Evolutionary conservation across 768 basidiomycete species (phyloP).

Genomic region (Kwoniella newhampshirensis): DNA sequence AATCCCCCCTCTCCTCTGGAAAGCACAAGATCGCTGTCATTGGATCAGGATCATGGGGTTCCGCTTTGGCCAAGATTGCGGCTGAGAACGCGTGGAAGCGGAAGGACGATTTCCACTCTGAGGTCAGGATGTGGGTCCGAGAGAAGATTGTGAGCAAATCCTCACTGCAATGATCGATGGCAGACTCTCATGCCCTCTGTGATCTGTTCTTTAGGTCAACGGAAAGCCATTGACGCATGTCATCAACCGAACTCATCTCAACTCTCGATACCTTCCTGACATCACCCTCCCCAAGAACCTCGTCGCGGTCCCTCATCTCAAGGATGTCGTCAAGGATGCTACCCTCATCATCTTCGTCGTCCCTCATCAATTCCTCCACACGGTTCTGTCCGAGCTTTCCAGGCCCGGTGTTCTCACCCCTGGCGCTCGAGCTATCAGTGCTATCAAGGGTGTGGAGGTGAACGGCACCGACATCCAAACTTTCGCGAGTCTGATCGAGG

Average conservation of each 20-base stretch:
- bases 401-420: conserved; percentile 45
- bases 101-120: conserved; percentile 54
- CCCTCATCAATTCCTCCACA: conserved; percentile 55
- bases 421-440: conserved; percentile 54
- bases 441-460: conserved; percentile 59
- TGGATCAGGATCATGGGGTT: conserved; percentile 55
- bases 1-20: conserved; percentile 45
- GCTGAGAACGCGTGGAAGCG: conserved; percentile 50
- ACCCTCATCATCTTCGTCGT: conserved; percentile 56
- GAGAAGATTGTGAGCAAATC: conserved; percentile 54
- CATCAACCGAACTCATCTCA: conserved; percentile 57
- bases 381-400: conserved; percentile 43
- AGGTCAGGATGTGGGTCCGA: conserved; percentile 57
- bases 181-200: too few relatives aligned
- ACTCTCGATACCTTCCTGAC: conserved; percentile 56
- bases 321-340: conserved; percentile 56
- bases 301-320: conserved; percentile 54
- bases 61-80: conserved; percentile 55
- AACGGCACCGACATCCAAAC: conserved; percentile 55
- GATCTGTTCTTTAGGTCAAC: conserved; percentile 38
- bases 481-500: conserved; percentile 56
- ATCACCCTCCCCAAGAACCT: conserved; percentile 55
- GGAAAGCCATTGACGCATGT: conserved; percentile 54
- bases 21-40: conserved; percentile 53
- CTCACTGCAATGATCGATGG: background rate